Conservation (phyloP, 768 basidiomycete genomes). For the Kwoniella mangroviensis region DNA sequence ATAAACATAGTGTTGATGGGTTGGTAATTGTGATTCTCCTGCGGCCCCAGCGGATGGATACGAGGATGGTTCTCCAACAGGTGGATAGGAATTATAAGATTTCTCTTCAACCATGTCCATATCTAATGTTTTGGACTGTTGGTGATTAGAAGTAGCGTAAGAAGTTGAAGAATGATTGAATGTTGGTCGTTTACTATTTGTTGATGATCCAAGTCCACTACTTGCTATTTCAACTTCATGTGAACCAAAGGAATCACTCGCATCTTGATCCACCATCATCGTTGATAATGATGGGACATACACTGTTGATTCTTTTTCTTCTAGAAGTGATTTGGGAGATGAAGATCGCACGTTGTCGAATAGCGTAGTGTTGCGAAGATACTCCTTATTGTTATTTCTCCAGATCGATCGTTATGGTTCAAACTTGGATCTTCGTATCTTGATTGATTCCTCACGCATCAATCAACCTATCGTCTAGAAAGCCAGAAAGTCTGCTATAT, state of each 20-base stretch:
- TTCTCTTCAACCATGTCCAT: background rate
- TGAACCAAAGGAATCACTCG: background rate
- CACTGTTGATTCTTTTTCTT: background rate
- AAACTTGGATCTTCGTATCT: too few relatives aligned
- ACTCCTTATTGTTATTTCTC: too few relatives aligned
- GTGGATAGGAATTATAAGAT: conserved; percentile 1
- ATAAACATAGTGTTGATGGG: background rate
- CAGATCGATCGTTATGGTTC: too few relatives aligned
- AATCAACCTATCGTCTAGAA: too few relatives aligned
- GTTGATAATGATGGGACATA: background rate
- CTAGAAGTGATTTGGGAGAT: background rate
- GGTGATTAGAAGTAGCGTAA: conserved; percentile 6
- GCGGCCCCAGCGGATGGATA: background rate
- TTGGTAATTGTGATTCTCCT: conserved; percentile 1
- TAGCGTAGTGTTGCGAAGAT: background rate
- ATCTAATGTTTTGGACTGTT: background rate
- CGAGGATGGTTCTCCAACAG: conserved; percentile 8
- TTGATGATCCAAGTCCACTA: background rate
- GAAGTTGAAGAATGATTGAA: conserved; percentile 37
- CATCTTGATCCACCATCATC: background rate
- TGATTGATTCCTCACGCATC: too few relatives aligned
- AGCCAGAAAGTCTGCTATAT: too few relatives aligned
- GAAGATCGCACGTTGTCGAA: background rate
- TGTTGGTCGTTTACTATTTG: conserved; percentile 29
- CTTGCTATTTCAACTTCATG: background rate